Base-by-base conservation (phyloP, 306 rosid genomes). In the Cotoneaster glaucophyllus region DNA sequence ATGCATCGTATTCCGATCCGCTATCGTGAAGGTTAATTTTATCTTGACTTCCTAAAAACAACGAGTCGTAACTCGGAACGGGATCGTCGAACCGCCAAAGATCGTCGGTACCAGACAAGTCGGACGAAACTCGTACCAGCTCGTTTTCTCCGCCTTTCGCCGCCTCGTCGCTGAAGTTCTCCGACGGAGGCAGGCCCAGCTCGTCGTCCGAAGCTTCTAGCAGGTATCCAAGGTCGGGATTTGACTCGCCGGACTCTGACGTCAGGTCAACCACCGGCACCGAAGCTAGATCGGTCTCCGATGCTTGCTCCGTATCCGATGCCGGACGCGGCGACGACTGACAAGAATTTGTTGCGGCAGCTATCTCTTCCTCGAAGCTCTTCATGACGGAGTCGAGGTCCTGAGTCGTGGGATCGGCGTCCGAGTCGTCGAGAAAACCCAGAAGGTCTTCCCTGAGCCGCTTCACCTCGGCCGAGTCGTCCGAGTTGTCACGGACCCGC, bases 131-230 rank as follows among this genome's bases (percentile, higher is more conserved):
- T 31, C 87, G 86, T 13, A 69, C 21, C 43, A 90, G 81, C 76
- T 87, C 98, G 2, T 37, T 54, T 75, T 71, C 89, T 6, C 44
- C 84, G 14, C 34, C 67, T 25, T 80, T 79, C 39, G 12, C 62
- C 32, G 3, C 75, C 67, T 79, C 85, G 11, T 57, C 74, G 44
- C 26, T 50, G 14, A 84, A 68, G 34, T 25, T 65, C 19, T 41
- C 79, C 17, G 96, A 79, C 0, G 98, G 98, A 0, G 98, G 98
- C 32, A 93, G 75, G 1, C 98, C 98, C 0, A 93, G 96, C 62
- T 93, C 98, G 14, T 91, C 96, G n/a, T 93, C 97, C 4, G 98
- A 93, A 9, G 98, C 97, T 72, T 83, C 96, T 1, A 91, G 69
- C 15, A 93, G 96, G 77, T 86, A 91, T 4, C 96, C 93, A 1